Evolutionary conservation across 176 grass and related monocot species (phyloP).

Genomic region (Pharus latifolius): DNA sequence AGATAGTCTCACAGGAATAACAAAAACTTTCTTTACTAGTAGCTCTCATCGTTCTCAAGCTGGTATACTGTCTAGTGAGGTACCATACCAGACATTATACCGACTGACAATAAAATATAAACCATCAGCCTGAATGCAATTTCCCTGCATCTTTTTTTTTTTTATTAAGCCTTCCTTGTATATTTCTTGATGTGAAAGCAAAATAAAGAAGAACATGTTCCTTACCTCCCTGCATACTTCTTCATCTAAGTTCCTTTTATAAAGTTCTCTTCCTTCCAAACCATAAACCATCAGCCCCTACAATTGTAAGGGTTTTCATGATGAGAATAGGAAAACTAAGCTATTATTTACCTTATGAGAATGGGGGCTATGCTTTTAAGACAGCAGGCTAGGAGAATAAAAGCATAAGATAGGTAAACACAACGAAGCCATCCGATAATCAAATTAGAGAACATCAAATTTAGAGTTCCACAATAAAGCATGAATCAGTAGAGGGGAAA

Average conservation of each 20-base stretch:
- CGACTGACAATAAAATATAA: too few relatives aligned
- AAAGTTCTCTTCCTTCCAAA: slow-evolving; percentile 71
- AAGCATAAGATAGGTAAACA: neutral
- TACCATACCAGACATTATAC: neutral
- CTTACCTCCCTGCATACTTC: slow-evolving; percentile 87
- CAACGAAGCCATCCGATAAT: neutral
- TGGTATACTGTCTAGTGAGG: neutral
- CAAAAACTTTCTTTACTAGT: too few relatives aligned
- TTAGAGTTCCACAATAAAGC: neutral
- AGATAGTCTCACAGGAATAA: neutral
- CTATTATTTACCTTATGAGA: slow-evolving; percentile 10
- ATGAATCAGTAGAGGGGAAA: neutral
- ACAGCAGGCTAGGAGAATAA: neutral
- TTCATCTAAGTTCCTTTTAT: slow-evolving; percentile 75
- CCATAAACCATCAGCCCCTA: slow-evolving; percentile 92
- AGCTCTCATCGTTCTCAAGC: too few relatives aligned
- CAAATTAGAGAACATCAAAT: neutral
- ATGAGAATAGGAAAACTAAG: slow-evolving; percentile 4
- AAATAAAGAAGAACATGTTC: neutral
- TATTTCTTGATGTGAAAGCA: neutral
- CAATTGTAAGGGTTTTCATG: slow-evolving; percentile 12
- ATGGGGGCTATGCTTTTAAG: neutral
- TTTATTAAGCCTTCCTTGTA: neutral
- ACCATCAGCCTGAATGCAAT: neutral
- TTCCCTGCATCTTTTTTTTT: neutral